Evolutionary conservation across 495 filamentous ascomycete genomes (phyloP).

Genomic region (Arthonia radiata): DNA sequence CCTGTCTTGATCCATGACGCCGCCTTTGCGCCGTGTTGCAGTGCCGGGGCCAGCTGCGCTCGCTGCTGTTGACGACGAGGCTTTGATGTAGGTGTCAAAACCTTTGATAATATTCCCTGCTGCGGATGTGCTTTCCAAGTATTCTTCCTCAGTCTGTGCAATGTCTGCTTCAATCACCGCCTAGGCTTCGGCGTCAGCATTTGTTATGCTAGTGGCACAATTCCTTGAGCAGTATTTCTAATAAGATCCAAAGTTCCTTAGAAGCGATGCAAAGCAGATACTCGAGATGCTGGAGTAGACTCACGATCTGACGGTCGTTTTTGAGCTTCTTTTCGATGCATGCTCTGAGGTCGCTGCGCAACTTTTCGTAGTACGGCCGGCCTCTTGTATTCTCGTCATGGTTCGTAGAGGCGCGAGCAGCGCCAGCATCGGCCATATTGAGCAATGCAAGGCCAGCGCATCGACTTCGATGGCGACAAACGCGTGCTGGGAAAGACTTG

Average conservation of each 20-base stretch:
- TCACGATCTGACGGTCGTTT: constrained; percentile 41
- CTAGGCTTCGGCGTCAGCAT: constrained; percentile 22
- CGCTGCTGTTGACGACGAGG: constrained; percentile 18
- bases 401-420: neutral
- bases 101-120: constrained; percentile 88
- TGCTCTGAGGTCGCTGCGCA: constrained; percentile 41
- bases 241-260: no score
- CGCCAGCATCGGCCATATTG: no score
- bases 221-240: no score
- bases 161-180: constrained; percentile 67
- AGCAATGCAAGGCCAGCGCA: no score
- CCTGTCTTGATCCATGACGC: constrained; percentile 16
- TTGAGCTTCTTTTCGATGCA: constrained; percentile 39
- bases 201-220: neutral
- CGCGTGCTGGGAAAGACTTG: no score
- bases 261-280: no score
- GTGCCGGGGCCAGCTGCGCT: constrained; percentile 3
- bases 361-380: constrained; percentile 48
- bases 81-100: constrained; percentile 95
- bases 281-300: no score
- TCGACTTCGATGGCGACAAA: no score
- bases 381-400: constrained; percentile 9
- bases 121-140: constrained; percentile 65
- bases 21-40: constrained; percentile 10
- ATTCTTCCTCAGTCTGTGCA: constrained; percentile 55